Conservation (phyloP, 257 asterid genomes). For the Linderniella brevidens region DNA sequence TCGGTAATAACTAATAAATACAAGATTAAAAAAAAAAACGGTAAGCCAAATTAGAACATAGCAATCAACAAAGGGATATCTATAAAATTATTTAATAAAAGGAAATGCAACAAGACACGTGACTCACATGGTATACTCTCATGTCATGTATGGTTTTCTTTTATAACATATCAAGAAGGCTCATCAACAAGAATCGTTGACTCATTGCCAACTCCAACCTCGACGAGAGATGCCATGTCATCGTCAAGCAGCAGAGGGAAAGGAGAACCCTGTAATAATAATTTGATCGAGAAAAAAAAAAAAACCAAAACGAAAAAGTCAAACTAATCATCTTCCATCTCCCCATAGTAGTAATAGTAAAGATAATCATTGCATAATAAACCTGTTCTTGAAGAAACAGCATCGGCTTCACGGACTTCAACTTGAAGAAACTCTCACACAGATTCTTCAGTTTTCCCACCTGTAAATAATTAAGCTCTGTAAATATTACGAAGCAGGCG, state of each 20-base stretch:
- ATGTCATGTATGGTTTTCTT: too few species aligned
- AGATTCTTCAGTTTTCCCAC: conserved; percentile 88
- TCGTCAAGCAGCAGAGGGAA: conserved; percentile 66
- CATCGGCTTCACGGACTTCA: conserved; percentile 57
- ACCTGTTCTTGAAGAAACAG: conserved; percentile 89
- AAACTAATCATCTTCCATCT: too few species aligned
- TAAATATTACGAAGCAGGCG: not conserved
- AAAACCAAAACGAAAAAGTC: not conserved
- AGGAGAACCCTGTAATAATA: conserved; percentile 47
- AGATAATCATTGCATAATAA: conserved; percentile 6
- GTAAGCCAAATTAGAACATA: too few species aligned
- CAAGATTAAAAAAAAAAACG: too few species aligned
- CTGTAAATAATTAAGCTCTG: conserved; percentile 17
- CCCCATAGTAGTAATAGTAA: too few species aligned
- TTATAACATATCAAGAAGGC: conserved; percentile 15
- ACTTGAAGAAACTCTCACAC: conserved; percentile 84
- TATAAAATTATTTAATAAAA: too few species aligned
- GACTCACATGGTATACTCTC: too few species aligned
- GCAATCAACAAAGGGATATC: too few species aligned
- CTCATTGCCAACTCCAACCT: conserved; percentile 54
- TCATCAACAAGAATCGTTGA: conserved; percentile 77
- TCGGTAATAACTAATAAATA: too few species aligned
- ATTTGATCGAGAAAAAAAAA: not conserved
- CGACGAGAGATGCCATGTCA: conserved; percentile 71
- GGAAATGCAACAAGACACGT: too few species aligned